These are phyloP conservation scores for Cercospora berteroae DNA, from an alignment of 2,329 filamentous ascomycete genomes.

Conservation along the genomic window DNA sequence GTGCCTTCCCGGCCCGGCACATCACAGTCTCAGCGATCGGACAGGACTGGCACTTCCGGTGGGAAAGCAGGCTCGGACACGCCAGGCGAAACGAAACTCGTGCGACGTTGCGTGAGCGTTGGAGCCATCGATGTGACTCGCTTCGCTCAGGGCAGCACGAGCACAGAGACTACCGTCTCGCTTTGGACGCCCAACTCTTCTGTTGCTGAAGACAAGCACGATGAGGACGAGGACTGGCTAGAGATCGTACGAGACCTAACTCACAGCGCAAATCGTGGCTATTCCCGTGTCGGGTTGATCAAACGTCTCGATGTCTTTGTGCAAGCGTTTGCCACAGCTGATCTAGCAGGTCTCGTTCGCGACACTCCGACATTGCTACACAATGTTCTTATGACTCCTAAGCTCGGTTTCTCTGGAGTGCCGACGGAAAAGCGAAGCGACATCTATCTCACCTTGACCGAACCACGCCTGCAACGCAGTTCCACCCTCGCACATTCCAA, in stretches of 20 bases:
- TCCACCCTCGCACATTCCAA: constrained; percentile 67
- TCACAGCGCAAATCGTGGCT: constrained; percentile 69
- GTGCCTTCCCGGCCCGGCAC: constrained; percentile 27
- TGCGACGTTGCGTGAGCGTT: constrained; percentile 70
- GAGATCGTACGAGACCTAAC: constrained; percentile 71
- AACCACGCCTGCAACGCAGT: constrained; percentile 71
- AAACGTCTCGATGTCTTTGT: constrained; percentile 78
- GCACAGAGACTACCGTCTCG: constrained; percentile 49
- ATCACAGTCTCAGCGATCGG: constrained; percentile 30
- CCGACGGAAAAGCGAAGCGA: constrained; percentile 86
- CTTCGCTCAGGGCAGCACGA: constrained; percentile 29
- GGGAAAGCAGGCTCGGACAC: constrained; percentile 14
- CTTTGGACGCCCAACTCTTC: constrained; percentile 68
- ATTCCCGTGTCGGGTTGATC: constrained; percentile 50
- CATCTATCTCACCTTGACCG: constrained; percentile 85
- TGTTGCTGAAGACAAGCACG: constrained; percentile 55
- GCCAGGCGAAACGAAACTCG: constrained; percentile 47
- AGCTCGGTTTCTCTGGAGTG: constrained; percentile 91
- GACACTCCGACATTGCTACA: constrained; percentile 85
- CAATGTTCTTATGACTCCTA: constrained; percentile 74
- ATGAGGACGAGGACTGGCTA: constrained; percentile 66
- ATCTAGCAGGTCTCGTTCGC: constrained; percentile 78
- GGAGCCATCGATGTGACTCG: constrained; percentile 72
- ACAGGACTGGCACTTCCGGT: constrained; percentile 22
- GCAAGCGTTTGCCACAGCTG: constrained; percentile 71